Conservation (phyloP, 768 basidiomycete genomes). For the Podaxis sp. region DNA sequence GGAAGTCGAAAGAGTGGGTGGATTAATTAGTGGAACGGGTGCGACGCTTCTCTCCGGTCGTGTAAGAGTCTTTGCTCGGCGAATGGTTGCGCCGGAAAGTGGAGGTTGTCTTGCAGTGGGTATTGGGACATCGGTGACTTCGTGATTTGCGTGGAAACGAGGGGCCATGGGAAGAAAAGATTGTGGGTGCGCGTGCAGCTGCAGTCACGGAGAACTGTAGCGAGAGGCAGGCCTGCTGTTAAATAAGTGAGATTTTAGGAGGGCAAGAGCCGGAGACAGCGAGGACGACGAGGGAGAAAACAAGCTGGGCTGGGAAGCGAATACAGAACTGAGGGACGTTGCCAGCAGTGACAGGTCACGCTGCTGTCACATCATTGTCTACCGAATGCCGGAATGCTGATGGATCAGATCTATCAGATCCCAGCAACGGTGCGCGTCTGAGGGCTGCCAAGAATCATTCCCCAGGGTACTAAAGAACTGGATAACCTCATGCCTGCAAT, state of each 20-base stretch:
- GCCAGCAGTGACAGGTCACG: slow-evolving; percentile 19
- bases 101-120: slow-evolving; percentile 60
- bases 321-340: slow-evolving; percentile 6
- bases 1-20: slow-evolving; percentile 45
- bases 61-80: slow-evolving; percentile 93
- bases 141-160: slow-evolving; percentile 55
- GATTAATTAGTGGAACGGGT: slow-evolving; percentile 91
- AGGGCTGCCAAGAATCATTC: no score
- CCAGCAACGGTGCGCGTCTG: no score
- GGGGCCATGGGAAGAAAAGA: slow-evolving; percentile 44
- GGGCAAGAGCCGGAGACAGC: background rate
- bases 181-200: slow-evolving; percentile 23
- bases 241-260: slow-evolving; percentile 14
- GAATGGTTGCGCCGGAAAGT: slow-evolving; percentile 59
- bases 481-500: background rate
- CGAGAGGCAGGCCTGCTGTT: slow-evolving; percentile 27
- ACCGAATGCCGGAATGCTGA: background rate
- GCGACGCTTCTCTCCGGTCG: slow-evolving; percentile 94
- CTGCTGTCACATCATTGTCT: slow-evolving; percentile 8
- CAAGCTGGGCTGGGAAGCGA: slow-evolving; percentile 20
- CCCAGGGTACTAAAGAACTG: background rate
- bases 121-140: slow-evolving; percentile 65
- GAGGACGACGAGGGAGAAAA: slow-evolving; percentile 11
- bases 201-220: slow-evolving; percentile 22
- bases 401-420: background rate